Base-by-base conservation (phyloP, 2,329 filamentous ascomycete genomes). In the Trichoderma gracile region DNA sequence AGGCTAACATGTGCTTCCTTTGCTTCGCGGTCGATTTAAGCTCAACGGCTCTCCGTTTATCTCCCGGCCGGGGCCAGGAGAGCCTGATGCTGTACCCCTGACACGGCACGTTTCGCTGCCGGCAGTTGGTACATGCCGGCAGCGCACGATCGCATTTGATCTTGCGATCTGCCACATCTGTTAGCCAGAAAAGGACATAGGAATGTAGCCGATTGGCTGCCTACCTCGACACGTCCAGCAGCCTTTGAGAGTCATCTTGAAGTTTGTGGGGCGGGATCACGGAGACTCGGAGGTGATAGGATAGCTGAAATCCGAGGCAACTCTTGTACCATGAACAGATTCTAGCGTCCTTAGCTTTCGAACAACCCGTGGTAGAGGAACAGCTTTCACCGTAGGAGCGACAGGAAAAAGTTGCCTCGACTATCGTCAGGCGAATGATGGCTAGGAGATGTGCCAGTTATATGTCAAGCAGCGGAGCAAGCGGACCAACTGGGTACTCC, bases 161-260 rank as follows among this genome's bases (percentile, higher is more conserved):
- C n/a, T 59, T 59, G 27, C 56, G 56, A 59, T 59, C 56, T 59
- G n/a, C n/a, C 55, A 5, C 33, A 47, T 33, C 9, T 40, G 25
- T 57, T 57, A 45, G 43, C 17, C 21, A 38, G 23, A 17, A 30
- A 40, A 12, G 17, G 3, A 9, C 23, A 15, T 25, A 49, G 27
- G 43, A 14, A 15, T n/a, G 5, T 25, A 33, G 7, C 55, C 55
- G 55, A 59, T 59, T 59, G 43, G 43, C 21, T 2, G 15, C 21
- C 1, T 59, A 49, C 56, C 56, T 59, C 56, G 42, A 49, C 56
- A 59, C 21, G 25, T 59, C 56, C 56, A 59, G 30, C 56, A 59
- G 5, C 56, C 33, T 59, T 59, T 59, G 14, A 40, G 45, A 45
- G 45, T 17, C 43, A 49, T 59, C 27, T 47, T 5, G 56, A 49